Conservation (phyloP, 768 basidiomycete genomes). For the Galerina marginata region DNA sequence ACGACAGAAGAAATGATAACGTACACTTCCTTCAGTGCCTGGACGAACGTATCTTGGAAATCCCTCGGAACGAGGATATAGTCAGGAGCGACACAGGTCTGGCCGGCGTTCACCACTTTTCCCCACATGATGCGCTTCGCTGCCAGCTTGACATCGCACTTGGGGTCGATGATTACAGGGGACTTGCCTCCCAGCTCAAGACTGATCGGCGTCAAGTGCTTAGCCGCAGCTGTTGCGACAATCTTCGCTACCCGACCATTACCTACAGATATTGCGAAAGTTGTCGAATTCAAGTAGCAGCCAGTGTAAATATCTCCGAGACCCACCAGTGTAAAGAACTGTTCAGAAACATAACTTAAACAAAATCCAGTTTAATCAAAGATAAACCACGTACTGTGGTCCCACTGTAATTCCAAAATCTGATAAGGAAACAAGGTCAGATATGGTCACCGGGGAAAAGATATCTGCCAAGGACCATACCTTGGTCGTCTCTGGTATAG, state of each 20-base stretch:
- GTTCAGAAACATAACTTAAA: neutral
- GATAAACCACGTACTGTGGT: conserved; percentile 44
- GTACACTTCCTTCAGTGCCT: conserved; percentile 48
- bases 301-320: neutral
- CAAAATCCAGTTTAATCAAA: neutral
- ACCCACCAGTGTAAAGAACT: conserved; percentile 71
- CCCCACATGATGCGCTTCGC: conserved; percentile 84
- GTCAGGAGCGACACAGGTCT: conserved; percentile 74
- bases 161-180: conserved; percentile 76
- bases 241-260: conserved; percentile 66
- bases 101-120: conserved; percentile 77
- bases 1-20: conserved; percentile 3
- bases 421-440: conserved; percentile 26
- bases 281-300: neutral
- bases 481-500: conserved; percentile 64
- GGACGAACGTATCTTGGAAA: conserved; percentile 51
- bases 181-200: conserved; percentile 64
- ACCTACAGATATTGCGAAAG: conserved; percentile 36
- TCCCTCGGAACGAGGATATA: conserved; percentile 54
- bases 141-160: conserved; percentile 65
- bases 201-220: conserved; percentile 71
- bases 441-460: neutral
- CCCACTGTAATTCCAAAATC: conserved; percentile 78
- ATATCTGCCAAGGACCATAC: conserved; percentile 26
- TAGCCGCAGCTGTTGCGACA: conserved; percentile 76